Evolutionary conservation across 2,329 filamentous ascomycete genomes (phyloP).

Genomic region (Polytolypa hystricis): DNA sequence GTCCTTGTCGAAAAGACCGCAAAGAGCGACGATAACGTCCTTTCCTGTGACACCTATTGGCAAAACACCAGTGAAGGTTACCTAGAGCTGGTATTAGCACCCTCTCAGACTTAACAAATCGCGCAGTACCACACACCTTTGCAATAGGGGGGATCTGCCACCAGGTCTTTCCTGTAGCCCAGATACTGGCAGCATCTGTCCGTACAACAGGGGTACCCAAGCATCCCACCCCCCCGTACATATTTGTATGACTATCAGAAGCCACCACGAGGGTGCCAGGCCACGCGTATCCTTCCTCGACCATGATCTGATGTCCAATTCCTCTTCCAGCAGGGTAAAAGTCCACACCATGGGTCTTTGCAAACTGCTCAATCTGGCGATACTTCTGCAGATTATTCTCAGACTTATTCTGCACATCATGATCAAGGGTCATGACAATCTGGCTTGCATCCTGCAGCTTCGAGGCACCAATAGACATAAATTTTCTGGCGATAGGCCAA

Average conservation of each 20-base stretch:
- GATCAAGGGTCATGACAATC: slow-evolving; percentile 74
- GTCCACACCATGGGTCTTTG: slow-evolving; percentile 60
- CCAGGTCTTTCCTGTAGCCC: slow-evolving; percentile 75
- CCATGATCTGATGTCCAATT: slow-evolving; percentile 68
- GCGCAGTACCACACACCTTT: slow-evolving; percentile 60
- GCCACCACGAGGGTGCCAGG: slow-evolving; percentile 75
- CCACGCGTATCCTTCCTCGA: slow-evolving; percentile 77
- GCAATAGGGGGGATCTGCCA: slow-evolving; percentile 80
- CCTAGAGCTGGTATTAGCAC: no score
- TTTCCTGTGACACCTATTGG: slow-evolving; percentile 80
- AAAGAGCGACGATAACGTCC: slow-evolving; percentile 84
- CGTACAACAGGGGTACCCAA: slow-evolving; percentile 73
- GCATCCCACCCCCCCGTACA: slow-evolving; percentile 70
- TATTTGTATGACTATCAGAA: slow-evolving; percentile 59
- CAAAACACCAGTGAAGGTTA: slow-evolving; percentile 64
- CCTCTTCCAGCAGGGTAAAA: slow-evolving; percentile 69
- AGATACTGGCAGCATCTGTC: slow-evolving; percentile 78
- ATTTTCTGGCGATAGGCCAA: slow-evolving; percentile 65
- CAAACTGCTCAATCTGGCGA: slow-evolving; percentile 68
- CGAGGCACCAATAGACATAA: slow-evolving; percentile 70
- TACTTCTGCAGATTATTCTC: slow-evolving; percentile 78
- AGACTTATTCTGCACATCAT: slow-evolving; percentile 76
- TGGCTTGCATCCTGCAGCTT: slow-evolving; percentile 61
- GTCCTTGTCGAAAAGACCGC: slow-evolving; percentile 72
- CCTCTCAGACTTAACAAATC: no score